Percentiles rank a stretch among this genome's conserved stretches.
phyloP scores from a whole-genome alignment of 2,329 filamentous ascomycete species.

The Aspergillus pseudoviridinutans region DNA sequence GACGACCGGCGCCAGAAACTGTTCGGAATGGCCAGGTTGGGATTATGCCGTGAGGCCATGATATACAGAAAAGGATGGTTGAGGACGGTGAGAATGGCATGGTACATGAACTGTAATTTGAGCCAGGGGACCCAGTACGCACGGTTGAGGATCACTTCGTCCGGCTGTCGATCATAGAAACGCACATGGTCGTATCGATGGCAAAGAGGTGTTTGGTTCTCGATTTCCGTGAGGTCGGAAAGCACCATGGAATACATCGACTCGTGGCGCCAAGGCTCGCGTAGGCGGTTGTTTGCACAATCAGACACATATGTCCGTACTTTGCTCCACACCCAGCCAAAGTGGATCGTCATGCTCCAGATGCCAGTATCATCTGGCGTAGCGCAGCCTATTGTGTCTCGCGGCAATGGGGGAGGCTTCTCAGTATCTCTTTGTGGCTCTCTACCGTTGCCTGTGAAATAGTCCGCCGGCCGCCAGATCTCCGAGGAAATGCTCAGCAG shows the following conservation, averaged over 20 bases:
- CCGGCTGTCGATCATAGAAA: slow-evolving; percentile 48
- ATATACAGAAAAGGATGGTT: slow-evolving; percentile 55
- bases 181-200: slow-evolving; percentile 53
- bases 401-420: slow-evolving; percentile 42
- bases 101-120: slow-evolving; percentile 53
- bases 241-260: slow-evolving; percentile 50
- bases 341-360: slow-evolving; percentile 49
- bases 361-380: slow-evolving; percentile 43
- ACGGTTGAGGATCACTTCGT: slow-evolving; percentile 44
- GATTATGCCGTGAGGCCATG: slow-evolving; percentile 50
- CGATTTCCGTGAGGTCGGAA: slow-evolving; percentile 51
- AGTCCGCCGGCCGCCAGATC: slow-evolving; percentile 36
- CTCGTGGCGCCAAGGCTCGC: slow-evolving; percentile 51
- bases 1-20: slow-evolving; percentile 53
- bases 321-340: slow-evolving; percentile 52
- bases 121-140: slow-evolving; percentile 53
- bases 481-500: slow-evolving; percentile 43
- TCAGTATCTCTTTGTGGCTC: slow-evolving; percentile 23
- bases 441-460: slow-evolving; percentile 15
- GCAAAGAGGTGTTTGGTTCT: slow-evolving; percentile 45
- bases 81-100: slow-evolving; percentile 49
- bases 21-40: slow-evolving; percentile 51
- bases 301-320: slow-evolving; percentile 45
- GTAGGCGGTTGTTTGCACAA: slow-evolving; percentile 46
- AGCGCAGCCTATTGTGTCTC: slow-evolving; percentile 44